These are phyloP conservation scores for Trypanosoma vivax DNA, from an alignment of 208 protist species.

Conservation along the genomic window DNA sequence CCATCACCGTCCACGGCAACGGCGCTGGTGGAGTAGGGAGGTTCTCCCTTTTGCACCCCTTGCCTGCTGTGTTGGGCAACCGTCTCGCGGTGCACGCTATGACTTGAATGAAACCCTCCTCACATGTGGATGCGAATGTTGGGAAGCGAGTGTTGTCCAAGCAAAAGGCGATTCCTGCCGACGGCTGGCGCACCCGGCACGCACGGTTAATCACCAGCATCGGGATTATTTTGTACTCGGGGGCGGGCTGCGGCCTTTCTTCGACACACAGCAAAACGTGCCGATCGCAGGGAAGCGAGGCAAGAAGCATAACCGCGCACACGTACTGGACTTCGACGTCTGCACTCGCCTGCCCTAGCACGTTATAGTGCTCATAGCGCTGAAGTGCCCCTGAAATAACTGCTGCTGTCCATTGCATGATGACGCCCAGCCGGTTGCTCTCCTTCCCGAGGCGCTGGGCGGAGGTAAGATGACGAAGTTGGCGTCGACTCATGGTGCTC, in stretches of 20 bases:
- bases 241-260: neutral
- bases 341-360: neutral
- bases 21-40: neutral
- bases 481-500: constrained; percentile 19
- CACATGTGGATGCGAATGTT: constrained; percentile 39
- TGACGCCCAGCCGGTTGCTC: neutral
- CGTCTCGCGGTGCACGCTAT: constrained; percentile 9
- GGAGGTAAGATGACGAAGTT: constrained; percentile 6
- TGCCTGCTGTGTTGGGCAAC: constrained; percentile 6
- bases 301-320: constrained; percentile 21
- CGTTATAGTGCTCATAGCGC: neutral
- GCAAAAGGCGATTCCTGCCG: constrained; percentile 33
- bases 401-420: constrained; percentile 8
- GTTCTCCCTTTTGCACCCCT: neutral
- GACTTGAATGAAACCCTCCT: constrained; percentile 58
- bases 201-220: constrained; percentile 30
- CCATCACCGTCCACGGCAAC: constrained; percentile 16
- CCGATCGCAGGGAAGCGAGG: constrained; percentile 18
- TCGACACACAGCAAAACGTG: constrained; percentile 13
- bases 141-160: constrained; percentile 33
- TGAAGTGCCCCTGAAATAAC: neutral
- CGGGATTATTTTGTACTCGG: constrained; percentile 27
- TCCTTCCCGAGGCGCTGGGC: neutral
- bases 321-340: neutral
- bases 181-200: constrained; percentile 44